Conservation (phyloP, 306 rosid genomes). For the Lotus japonicus region DNA sequence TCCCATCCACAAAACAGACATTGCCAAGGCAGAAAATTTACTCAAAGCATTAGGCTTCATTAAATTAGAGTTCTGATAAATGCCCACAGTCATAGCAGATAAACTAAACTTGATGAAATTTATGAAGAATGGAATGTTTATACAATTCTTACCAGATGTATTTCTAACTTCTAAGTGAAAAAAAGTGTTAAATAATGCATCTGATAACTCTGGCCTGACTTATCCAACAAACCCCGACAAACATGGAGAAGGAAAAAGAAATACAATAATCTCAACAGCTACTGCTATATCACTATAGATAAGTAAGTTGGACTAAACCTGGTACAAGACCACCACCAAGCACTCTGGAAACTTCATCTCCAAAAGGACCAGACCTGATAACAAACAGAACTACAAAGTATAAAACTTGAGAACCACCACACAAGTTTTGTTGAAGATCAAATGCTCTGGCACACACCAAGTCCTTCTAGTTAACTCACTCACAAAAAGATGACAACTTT, state of each 20-base stretch:
- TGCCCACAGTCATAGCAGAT: neutral
- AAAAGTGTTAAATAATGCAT: neutral
- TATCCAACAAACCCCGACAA: neutral
- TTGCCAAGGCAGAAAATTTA: neutral
- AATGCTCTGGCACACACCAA: neutral
- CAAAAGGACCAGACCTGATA: conserved; percentile 68
- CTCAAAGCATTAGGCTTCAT: neutral
- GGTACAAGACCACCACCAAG: conserved; percentile 98
- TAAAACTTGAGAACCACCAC: neutral
- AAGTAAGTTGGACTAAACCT: conserved; percentile 42
- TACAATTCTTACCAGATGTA: neutral
- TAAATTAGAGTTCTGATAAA: neutral
- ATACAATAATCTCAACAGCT: neutral
- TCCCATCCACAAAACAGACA: conserved; percentile 9
- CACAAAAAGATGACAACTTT: neutral
- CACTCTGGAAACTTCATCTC: conserved; percentile 66
- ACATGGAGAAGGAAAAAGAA: neutral
- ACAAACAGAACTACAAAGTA: conserved; percentile 9
- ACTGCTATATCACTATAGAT: neutral
- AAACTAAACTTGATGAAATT: neutral
- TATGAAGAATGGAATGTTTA: neutral
- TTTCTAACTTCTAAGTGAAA: too few species aligned
- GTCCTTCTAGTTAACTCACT: neutral
- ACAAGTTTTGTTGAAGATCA: neutral
- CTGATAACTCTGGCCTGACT: neutral